Percentiles rank a stretch among this genome's conserved stretches.
Evolutionary conservation across 73 alveolate species (phyloP).

Genomic region (Symbiodinium pilosum): DNA sequence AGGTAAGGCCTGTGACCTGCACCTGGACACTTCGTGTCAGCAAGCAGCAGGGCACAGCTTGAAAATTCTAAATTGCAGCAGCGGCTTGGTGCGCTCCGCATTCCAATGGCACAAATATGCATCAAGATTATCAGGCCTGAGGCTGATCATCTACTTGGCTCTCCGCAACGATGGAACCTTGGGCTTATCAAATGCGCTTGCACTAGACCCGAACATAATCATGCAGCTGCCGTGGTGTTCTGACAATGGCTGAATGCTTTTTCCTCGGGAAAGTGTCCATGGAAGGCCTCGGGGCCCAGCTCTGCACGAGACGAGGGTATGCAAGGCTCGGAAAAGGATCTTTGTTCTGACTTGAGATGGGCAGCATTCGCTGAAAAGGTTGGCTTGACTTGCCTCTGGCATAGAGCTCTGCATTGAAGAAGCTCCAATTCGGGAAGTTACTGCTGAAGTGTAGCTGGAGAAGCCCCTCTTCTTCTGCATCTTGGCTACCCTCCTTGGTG

Average conservation of each 20-base stretch:
- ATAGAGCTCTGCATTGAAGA: neutral
- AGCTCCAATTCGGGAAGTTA: neutral
- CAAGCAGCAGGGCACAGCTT: neutral
- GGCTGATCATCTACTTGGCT: too few species aligned
- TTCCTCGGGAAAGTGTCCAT: too few species aligned
- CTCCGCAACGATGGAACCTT: too few species aligned
- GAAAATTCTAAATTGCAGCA: neutral
- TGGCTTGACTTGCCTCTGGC: neutral
- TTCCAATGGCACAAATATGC: too few species aligned
- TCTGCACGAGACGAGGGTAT: too few species aligned
- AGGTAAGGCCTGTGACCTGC: neutral
- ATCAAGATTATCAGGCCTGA: too few species aligned
- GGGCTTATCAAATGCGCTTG: too few species aligned
- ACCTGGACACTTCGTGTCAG: neutral
- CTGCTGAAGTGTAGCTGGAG: conserved; percentile 9
- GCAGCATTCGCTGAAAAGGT: neutral
- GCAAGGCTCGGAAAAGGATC: too few species aligned
- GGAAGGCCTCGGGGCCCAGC: too few species aligned
- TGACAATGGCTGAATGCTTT: too few species aligned
- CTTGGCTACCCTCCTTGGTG: neutral
- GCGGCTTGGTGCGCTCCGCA: conserved; percentile 9
- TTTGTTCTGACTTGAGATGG: neutral
- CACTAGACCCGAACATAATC: too few species aligned
- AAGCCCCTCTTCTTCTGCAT: neutral
- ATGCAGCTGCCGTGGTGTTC: too few species aligned